These are phyloP conservation scores for Nevesoporus exiguus DNA, from an alignment of 768 basidiomycete genomes.

Conservation along the genomic window DNA sequence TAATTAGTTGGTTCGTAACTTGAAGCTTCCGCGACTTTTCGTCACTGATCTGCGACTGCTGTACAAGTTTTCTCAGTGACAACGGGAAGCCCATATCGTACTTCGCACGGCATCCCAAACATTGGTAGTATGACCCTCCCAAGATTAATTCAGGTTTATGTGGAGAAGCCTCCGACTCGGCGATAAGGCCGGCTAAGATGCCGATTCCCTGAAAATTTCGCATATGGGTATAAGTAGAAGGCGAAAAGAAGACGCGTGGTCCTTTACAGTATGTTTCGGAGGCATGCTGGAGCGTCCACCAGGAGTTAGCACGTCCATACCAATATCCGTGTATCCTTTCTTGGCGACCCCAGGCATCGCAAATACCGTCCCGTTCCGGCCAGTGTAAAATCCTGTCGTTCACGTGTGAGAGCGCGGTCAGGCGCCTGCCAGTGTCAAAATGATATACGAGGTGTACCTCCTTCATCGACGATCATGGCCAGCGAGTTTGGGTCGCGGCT, in stretches of 20 bases:
- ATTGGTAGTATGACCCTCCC: conserved; percentile 26
- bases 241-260: background rate
- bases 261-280: conserved; percentile 46
- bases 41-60: conserved; percentile 22
- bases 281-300: conserved; percentile 58
- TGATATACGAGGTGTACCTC: conserved; percentile 31
- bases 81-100: conserved; percentile 36
- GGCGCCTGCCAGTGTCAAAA: background rate
- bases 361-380: conserved; percentile 30
- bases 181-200: conserved; percentile 46
- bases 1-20: conserved; percentile 12
- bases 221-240: background rate
- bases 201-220: conserved; percentile 44
- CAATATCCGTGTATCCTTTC: conserved; percentile 44
- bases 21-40: conserved; percentile 19
- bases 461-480: conserved; percentile 59
- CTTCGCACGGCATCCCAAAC: conserved; percentile 41
- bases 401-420: background rate
- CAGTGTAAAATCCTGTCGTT: conserved; percentile 27
- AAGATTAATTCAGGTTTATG: conserved; percentile 30
- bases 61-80: conserved; percentile 17
- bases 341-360: conserved; percentile 34
- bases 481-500: conserved; percentile 50
- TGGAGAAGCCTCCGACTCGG: conserved; percentile 46
- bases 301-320: conserved; percentile 41